Percentiles rank a stretch among this genome's conserved stretches.
Conservation (phyloP, 2,329 filamentous ascomycete species). For the Neonectria hederae region DNA sequence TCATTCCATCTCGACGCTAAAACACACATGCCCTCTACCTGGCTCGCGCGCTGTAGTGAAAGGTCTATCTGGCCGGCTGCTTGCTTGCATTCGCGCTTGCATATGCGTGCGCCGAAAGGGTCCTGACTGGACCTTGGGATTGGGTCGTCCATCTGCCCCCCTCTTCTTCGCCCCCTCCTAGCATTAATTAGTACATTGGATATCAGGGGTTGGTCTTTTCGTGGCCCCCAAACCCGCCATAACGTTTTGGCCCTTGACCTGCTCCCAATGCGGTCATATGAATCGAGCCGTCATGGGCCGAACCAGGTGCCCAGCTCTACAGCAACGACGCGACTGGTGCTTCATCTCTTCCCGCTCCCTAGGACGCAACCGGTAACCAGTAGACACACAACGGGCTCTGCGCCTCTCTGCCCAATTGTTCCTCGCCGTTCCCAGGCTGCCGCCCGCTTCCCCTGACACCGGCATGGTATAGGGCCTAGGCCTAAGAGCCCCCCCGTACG, state of each 20-base stretch:
- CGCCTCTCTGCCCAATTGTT: conserved; percentile 12
- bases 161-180: neutral
- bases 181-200: neutral
- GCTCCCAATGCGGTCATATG: conserved; percentile 35
- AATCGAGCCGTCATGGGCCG: conserved; percentile 29
- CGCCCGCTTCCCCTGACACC: conserved; percentile 12
- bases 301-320: conserved; percentile 26
- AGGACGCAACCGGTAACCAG: neutral
- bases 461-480: conserved; percentile 1
- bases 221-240: conserved; percentile 5
- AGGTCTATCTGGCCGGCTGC: neutral
- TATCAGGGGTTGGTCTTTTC: conserved; percentile 10
- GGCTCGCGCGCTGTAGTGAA: neutral
- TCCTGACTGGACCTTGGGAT: neutral
- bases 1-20: neutral
- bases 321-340: neutral
- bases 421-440: conserved; percentile 13
- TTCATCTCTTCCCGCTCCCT: conserved; percentile 7
- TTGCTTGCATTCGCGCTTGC: conserved; percentile 15
- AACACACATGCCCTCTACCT: neutral
- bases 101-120: conserved; percentile 4
- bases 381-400: neutral
- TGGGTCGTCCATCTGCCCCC: neutral
- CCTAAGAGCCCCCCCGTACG: neutral
- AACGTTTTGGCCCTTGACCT: neutral